phyloP scores from a whole-genome alignment of 306 rosid species.

The Casuarina glauca region DNA sequence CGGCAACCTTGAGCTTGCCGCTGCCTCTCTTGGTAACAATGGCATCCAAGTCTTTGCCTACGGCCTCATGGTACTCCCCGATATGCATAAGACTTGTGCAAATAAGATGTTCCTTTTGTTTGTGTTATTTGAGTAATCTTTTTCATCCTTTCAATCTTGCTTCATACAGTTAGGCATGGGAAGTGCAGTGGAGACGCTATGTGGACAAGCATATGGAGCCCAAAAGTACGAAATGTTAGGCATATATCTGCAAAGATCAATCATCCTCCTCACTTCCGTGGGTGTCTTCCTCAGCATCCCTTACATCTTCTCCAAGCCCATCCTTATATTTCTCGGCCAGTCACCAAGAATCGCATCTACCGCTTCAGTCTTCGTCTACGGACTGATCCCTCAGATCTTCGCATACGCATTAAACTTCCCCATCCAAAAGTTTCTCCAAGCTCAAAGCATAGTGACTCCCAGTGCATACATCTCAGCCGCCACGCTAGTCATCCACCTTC shows the following conservation, averaged over 20 bases:
- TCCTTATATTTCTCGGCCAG: slow-evolving; percentile 50
- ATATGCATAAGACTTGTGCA: not conserved
- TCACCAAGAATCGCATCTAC: slow-evolving; percentile 56
- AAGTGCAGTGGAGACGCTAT: slow-evolving; percentile 84
- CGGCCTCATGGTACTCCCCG: slow-evolving; percentile 55
- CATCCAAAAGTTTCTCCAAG: slow-evolving; percentile 69
- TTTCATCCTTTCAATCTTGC: not conserved
- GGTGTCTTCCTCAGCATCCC: slow-evolving; percentile 33
- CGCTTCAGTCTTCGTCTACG: slow-evolving; percentile 56
- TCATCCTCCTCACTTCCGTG: slow-evolving; percentile 35
- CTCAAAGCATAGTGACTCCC: slow-evolving; percentile 73
- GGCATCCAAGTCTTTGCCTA: slow-evolving; percentile 73
- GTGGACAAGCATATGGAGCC: slow-evolving; percentile 87
- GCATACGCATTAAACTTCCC: slow-evolving; percentile 77
- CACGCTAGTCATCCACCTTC: slow-evolving; percentile 49
- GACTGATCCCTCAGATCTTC: slow-evolving; percentile 75
- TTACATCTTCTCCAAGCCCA: slow-evolving; percentile 47
- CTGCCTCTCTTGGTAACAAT: slow-evolving; percentile 65
- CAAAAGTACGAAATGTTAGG: slow-evolving; percentile 60
- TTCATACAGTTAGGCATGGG: slow-evolving; percentile 81
- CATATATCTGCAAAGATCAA: slow-evolving; percentile 63
- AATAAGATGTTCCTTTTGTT: not conserved
- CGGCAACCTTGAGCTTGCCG: slow-evolving; percentile 72
- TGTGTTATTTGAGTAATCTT: not conserved
- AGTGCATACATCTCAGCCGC: slow-evolving; percentile 65